Base-by-base conservation (phyloP, 139 green algal genomes). In the Chlamydomonas schloesseri region DNA sequence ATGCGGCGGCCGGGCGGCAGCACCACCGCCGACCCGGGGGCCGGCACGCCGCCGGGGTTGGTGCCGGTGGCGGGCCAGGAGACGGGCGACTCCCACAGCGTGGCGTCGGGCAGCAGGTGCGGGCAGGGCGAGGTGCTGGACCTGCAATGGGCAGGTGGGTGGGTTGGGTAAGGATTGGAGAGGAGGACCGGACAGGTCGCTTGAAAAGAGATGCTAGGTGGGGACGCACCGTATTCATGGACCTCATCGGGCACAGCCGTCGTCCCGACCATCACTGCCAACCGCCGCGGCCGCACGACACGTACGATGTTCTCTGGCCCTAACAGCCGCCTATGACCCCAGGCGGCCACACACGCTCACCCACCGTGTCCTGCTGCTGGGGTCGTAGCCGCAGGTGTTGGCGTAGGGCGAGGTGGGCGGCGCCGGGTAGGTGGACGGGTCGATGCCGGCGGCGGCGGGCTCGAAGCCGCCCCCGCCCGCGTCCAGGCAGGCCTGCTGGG, bases 1-100 rank as follows among this genome's bases (percentile, higher is more conserved):
- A 92, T 58, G 21, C 55, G 60, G 5, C 31, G 83, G 84, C 79
- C 80, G 37, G 46, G 0, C 0, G 88, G 88, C 31, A 92, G 84
- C n/a, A 83, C 86, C 36, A 92, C 84, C 6, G 58, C 67, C 15
- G 77, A 80, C 18, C 71, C 58, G 34, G 65, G 74, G 67, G 74
- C 33, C 26, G 84, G 84, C 31, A 65, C 26, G 33, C 67, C 65
- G 14, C n/a, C 53, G 0, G 13, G 31, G 42, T 18, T 26, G 5
- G 42, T 31, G 31, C 10, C n/a, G 55, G 58, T 34, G 34, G 15
- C 58, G 24, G 75, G 60, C 84, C 84, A 89, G 68, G 74, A 67
- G 67, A 23, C 37, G 18, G 50, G 1, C 17, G 64, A 57, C 75
- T 89, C 84, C 84, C 84, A 89, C 50, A 79, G 64, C 62, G 15